Evolutionary conservation across 1,139 yeast species (phyloP), one percentile per base, ranked within the genome.

Genomic region (Magnusiomyces tetraspermus): DNA sequence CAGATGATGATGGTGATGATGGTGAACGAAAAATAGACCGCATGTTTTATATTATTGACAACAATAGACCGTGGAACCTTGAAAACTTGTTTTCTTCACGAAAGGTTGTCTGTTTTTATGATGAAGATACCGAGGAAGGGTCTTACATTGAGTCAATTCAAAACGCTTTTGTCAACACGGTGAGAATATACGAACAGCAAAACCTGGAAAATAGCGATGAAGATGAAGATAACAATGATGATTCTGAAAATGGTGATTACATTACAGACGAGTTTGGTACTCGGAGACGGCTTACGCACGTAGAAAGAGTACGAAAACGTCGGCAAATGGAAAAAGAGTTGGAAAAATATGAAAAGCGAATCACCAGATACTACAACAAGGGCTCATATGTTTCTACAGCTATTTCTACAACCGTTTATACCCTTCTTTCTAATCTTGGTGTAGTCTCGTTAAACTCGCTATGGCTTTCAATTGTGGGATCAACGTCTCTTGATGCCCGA

Each of bases 31-130:
- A 53, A n/a, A 40, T 63, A 50, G 55, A 61, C 45, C 22, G 61
- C 57, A 76, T 76, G 55, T 76, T 94, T 1, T 94, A 86, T 63
- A 78, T 94, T 15, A 76, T 92, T 55, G 99, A 94, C 67, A 92
- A 95, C 3, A 95, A 87, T 59, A 73, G 97, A 58, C 99, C 98
- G 2, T 92, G 97, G 97, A 89, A 89, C 67, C 72, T 94, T 60
- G 96, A 90, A 64, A 94, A 94, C 66, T 66, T 92, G 51, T 90
- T 87, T 74, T 96, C 95, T 2, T 83, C 95, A 1, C 78, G 80
- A n/a, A 75, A 81, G 60, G 80, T 92, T 11, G 75, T 79, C 4
- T 92, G 97, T 66, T 78, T 90, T 56, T 97, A 92, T 63, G 98
- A 92, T 65, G 96, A 96, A 0, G 75, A 71, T 51, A 76, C 88